phyloP scores from a whole-genome alignment of 225 moss, liverwort and hornwort genomes.

The Bryum argenteum region DNA sequence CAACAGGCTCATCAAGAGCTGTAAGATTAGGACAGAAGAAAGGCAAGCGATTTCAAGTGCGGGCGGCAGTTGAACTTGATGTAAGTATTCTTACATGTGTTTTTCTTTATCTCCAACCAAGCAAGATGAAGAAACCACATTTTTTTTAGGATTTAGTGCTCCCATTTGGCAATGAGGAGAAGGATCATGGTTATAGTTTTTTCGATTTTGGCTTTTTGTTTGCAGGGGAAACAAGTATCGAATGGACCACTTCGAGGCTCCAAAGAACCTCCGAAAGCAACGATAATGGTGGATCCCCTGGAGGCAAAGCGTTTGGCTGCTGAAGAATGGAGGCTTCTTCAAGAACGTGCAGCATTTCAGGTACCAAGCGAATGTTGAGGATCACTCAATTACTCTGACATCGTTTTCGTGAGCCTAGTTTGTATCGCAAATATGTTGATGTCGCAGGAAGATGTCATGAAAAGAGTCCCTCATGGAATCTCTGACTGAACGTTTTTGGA shows the following conservation, averaged over 20 bases:
- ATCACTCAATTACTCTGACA: too few relatives aligned
- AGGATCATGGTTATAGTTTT: background rate
- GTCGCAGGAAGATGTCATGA: too few relatives aligned
- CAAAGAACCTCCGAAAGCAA: slow-evolving; percentile 52
- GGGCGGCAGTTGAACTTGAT: slow-evolving; percentile 49
- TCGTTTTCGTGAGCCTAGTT: too few relatives aligned
- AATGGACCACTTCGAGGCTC: slow-evolving; percentile 56
- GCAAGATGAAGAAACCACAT: too few relatives aligned
- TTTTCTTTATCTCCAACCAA: too few relatives aligned
- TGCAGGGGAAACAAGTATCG: slow-evolving; percentile 46
- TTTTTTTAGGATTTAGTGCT: background rate
- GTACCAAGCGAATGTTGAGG: slow-evolving; percentile 21
- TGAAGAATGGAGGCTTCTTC: slow-evolving; percentile 69
- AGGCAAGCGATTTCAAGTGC: slow-evolving; percentile 39
- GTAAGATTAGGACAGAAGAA: slow-evolving; percentile 39
- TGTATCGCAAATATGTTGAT: too few relatives aligned
- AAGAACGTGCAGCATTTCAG: slow-evolving; percentile 68
- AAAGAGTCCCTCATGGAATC: too few relatives aligned
- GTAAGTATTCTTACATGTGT: slow-evolving; percentile 22
- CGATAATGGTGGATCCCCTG: slow-evolving; percentile 88
- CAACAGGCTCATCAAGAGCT: slow-evolving; percentile 36
- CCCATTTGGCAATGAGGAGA: too few relatives aligned
- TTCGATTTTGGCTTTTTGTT: background rate
- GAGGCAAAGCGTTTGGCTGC: slow-evolving; percentile 97
- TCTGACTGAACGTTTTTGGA: too few relatives aligned